Conservation (phyloP, 2,329 filamentous ascomycete species). For the Whalleya microplaca region DNA sequence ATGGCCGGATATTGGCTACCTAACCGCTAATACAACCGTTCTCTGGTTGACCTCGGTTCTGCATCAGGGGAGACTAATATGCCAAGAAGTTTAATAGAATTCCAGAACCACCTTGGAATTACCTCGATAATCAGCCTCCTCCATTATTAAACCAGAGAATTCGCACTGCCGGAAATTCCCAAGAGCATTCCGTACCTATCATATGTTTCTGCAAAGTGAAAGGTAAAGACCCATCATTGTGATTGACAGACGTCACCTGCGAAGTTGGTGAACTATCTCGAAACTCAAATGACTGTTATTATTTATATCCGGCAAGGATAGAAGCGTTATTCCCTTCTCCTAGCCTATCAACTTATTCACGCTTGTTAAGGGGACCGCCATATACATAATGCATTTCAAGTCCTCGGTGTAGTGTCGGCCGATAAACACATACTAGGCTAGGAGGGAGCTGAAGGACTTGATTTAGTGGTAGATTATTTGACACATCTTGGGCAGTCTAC, state of each 20-base stretch:
- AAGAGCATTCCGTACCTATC: not conserved
- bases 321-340: not conserved
- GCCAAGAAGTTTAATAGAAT: not conserved
- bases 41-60: too few species aligned
- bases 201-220: not conserved
- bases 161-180: not conserved
- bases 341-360: not conserved
- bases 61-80: not conserved
- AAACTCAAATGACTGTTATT: too few species aligned
- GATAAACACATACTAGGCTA: too few species aligned
- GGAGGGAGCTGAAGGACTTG: too few species aligned
- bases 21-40: too few species aligned
- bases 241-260: not conserved
- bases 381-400: too few species aligned
- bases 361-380: not conserved
- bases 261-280: too few species aligned
- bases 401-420: too few species aligned
- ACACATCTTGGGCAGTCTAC: too few species aligned
- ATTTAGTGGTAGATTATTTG: too few species aligned
- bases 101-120: not conserved
- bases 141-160: not conserved
- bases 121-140: not conserved
- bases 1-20: too few species aligned
- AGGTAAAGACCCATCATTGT: not conserved
- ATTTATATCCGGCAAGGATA: too few species aligned